Percentiles rank a stretch among this genome's conserved stretches.
phyloP scores from a whole-genome alignment of 2,329 filamentous ascomycete species.

The Lomentospora prolificans region DNA sequence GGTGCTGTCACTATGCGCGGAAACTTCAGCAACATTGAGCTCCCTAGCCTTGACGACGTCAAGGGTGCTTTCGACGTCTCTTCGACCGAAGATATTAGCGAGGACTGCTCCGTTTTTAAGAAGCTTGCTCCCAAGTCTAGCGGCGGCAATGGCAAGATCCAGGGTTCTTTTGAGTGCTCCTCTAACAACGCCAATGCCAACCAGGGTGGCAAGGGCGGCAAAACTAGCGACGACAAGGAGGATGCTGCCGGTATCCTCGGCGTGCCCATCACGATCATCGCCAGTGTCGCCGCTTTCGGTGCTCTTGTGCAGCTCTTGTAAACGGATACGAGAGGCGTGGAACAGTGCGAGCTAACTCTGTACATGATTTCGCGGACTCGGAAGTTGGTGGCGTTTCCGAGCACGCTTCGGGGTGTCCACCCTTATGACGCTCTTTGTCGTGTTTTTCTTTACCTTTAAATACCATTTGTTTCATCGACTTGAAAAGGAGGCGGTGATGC shows the following conservation, averaged over 20 bases:
- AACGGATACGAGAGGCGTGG: conserved; percentile 13
- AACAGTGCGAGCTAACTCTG: neutral
- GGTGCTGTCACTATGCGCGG: conserved; percentile 82
- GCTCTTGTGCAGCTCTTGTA: conserved; percentile 44
- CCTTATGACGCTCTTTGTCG: conserved; percentile 1
- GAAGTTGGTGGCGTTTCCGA: neutral
- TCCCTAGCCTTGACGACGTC: conserved; percentile 59
- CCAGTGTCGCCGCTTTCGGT: conserved; percentile 37
- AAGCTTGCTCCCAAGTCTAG: conserved; percentile 26
- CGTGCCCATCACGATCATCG: conserved; percentile 35
- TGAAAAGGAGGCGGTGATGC: neutral
- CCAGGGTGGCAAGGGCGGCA: conserved; percentile 26
- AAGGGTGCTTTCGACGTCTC: conserved; percentile 62
- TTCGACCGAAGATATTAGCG: conserved; percentile 50
- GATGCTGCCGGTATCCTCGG: conserved; percentile 34
- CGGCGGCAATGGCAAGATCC: conserved; percentile 28
- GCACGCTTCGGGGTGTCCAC: neutral
- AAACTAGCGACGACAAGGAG: conserved; percentile 22
- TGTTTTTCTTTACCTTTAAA: conserved; percentile 7
- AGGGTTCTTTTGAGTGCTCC: conserved; percentile 40
- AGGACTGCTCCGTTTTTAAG: conserved; percentile 46
- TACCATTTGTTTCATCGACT: conserved; percentile 7
- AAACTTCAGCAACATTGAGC: conserved; percentile 62
- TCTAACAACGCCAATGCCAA: conserved; percentile 41
- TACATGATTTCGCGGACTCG: conserved; percentile 2